Percentiles rank a stretch among this genome's conserved stretches.
Conservation (phyloP, 768 basidiomycete species). For the Megacollybia marginata region DNA sequence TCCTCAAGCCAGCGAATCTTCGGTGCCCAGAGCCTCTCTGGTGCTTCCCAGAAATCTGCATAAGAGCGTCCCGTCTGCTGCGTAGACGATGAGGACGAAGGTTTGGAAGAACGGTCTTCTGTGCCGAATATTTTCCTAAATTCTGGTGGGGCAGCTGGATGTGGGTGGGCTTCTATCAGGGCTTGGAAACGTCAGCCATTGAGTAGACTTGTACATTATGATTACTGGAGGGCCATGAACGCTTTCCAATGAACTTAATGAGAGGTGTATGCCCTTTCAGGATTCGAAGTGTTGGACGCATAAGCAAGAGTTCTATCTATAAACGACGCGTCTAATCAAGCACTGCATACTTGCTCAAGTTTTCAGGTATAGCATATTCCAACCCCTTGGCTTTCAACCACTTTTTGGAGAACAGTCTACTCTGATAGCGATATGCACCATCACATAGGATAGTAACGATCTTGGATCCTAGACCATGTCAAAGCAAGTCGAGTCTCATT, state of each 20-base stretch:
- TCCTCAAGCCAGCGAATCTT: slow-evolving; percentile 41
- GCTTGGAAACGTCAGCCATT: slow-evolving; percentile 9
- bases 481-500: neutral
- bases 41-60: slow-evolving; percentile 62
- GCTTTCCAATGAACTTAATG: slow-evolving; percentile 58
- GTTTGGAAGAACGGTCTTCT: slow-evolving; percentile 9
- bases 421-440: slow-evolving; percentile 97
- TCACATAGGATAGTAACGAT: slow-evolving; percentile 90
- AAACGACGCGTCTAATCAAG: slow-evolving; percentile 42
- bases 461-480: slow-evolving; percentile 49
- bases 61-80: slow-evolving; percentile 13
- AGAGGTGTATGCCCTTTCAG: slow-evolving; percentile 46
- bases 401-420: slow-evolving; percentile 86
- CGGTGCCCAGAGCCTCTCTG: slow-evolving; percentile 49
- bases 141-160: slow-evolving; percentile 64
- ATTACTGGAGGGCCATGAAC: slow-evolving; percentile 41
- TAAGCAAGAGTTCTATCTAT: slow-evolving; percentile 4
- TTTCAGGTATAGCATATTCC: slow-evolving; percentile 68
- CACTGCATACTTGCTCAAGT: slow-evolving; percentile 86
- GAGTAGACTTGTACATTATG: neutral
- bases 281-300: slow-evolving; percentile 27
- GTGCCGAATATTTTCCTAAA: slow-evolving; percentile 33
- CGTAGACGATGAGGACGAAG: slow-evolving; percentile 9
- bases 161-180: slow-evolving; percentile 40
- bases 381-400: slow-evolving; percentile 85